Base-by-base conservation (phyloP, 441 rosid genomes). In the Populus trichocarpa region DNA sequence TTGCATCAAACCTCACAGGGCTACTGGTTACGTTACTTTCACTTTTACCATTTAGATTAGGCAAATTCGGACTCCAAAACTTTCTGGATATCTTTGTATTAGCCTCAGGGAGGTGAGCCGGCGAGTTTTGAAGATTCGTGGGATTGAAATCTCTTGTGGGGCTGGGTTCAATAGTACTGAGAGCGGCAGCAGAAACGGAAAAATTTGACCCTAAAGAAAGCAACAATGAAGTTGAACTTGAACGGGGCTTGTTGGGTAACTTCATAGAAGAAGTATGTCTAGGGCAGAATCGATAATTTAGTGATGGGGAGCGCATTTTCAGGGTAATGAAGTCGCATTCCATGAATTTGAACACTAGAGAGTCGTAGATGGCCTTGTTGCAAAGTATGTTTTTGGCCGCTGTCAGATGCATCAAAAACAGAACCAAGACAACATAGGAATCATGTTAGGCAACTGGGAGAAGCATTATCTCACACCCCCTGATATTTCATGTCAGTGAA, bases 251-350 rank as follows among this genome's bases (percentile, higher is more conserved):
- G 7, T 71, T 16, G 14, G 63, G 20, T n/a, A 80, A 28, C 71
- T 71, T 65, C 72, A 70, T 22, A 26, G 69, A 75, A 76, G n/a
- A 53, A 71, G 75, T 10, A 42, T 28, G 67, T 22, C 28, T 42
- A 11, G 64, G 20, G 71, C 8, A 70, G 72, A 50, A 67, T 46
- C 40, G 63, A 78, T 66, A 53, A 66, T 67, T 30, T 28, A 77
- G 67, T 2, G 40, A 13, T 5, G 75, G 57, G 10, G n/a, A 13
- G 36, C 66, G 80, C 74, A 42, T 32, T 72, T 68, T 42, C 59
- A 12, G 40, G 32, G 70, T 57, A 35, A 75, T 33, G 65, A 71
- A 65, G 13, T 78, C 74, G 73, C 61, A 71, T 71, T 78, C 84
- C 81, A 75, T 78, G 66, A 38, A 38, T 57, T 57, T 11, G 26